These are phyloP conservation scores for Tetracentron sinense DNA, from an alignment of 164 flowering plant species.

Conservation along the genomic window DNA sequence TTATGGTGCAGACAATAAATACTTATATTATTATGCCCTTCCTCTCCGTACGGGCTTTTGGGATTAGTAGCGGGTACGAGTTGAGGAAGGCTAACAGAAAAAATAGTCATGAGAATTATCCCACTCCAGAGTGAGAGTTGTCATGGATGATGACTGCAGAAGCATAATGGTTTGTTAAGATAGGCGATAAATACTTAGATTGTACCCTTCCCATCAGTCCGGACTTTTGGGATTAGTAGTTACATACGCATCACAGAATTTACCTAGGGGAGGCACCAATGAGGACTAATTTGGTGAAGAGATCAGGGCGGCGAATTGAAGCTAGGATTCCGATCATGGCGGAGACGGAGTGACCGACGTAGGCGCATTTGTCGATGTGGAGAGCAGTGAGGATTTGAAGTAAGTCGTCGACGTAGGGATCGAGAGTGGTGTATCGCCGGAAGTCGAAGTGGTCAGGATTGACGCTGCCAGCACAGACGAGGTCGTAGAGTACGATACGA, in stretches of 20 bases:
- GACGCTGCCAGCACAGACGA: slow-evolving; percentile 93
- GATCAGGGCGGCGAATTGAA: slow-evolving; percentile 55
- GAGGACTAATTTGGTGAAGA: slow-evolving; percentile 3
- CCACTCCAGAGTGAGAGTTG: too few relatives aligned
- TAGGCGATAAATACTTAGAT: too few relatives aligned
- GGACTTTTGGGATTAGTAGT: too few relatives aligned
- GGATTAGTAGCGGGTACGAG: too few relatives aligned
- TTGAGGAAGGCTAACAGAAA: too few relatives aligned
- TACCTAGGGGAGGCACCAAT: not conserved
- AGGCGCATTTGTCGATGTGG: slow-evolving; percentile 52
- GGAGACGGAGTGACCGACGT: slow-evolving; percentile 93
- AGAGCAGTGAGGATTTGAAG: slow-evolving; percentile 72
- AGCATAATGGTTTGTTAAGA: too few relatives aligned
- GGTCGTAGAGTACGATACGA: slow-evolving; percentile 72
- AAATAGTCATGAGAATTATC: too few relatives aligned
- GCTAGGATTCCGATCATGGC: slow-evolving; percentile 92
- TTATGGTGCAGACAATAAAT: not conserved
- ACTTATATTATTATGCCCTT: too few relatives aligned
- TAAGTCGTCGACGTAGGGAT: slow-evolving; percentile 84
- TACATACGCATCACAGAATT: too few relatives aligned
- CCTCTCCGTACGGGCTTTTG: too few relatives aligned
- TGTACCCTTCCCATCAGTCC: too few relatives aligned
- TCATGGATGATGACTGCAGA: too few relatives aligned
- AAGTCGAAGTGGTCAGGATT: slow-evolving; percentile 87
- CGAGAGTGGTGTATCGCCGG: slow-evolving; percentile 69